Evolutionary conservation across 495 filamentous ascomycete species (phyloP).

Genomic region (Xylaria intraflava): DNA sequence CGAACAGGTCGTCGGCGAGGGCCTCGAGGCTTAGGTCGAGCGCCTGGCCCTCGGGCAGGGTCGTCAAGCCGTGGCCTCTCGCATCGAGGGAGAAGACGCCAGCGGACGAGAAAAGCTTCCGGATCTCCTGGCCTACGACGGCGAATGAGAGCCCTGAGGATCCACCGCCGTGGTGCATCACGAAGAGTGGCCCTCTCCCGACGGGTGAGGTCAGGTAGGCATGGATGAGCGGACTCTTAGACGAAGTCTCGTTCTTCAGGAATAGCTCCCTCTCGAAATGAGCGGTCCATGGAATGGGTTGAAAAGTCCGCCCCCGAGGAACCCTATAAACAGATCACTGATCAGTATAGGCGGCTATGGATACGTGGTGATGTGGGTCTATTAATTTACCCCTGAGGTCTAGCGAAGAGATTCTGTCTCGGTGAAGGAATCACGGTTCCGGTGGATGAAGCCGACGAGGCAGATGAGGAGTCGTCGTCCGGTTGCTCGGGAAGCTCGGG

Average conservation of each 20-base stretch:
- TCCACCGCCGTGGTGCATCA: conserved; percentile 85
- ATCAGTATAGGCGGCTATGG: conserved; percentile 15
- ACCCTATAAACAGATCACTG: conserved; percentile 18
- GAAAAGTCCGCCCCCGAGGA: conserved; percentile 35
- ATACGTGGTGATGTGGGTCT: conserved; percentile 9
- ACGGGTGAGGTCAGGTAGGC: conserved; percentile 72
- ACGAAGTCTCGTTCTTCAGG: conserved; percentile 40
- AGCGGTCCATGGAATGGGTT: conserved; percentile 72
- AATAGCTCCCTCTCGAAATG: conserved; percentile 86
- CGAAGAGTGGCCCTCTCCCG: conserved; percentile 65
- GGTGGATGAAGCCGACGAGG: conserved; percentile 75
- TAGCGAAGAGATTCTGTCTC: conserved; percentile 64
- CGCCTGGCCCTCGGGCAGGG: conserved; percentile 32
- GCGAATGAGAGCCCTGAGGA: conserved; percentile 87
- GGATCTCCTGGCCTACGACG: conserved; percentile 67
- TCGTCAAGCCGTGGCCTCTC: conserved; percentile 77
- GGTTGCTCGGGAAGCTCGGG: conserved; percentile 35
- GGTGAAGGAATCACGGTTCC: conserved; percentile 81
- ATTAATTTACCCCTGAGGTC: conserved; percentile 52
- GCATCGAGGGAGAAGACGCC: conserved; percentile 82
- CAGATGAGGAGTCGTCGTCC: conserved; percentile 70
- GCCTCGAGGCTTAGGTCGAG: conserved; percentile 61
- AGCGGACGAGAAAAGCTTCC: conserved; percentile 68
- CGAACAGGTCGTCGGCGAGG: conserved; percentile 64
- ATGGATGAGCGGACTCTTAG: conserved; percentile 55